A percentile compares a stretch with the other conserved stretches of the same genome.
These are phyloP conservation scores for Inonotus hispidus DNA, from an alignment of 1,284 basidiomycete species.

Conservation along the genomic window DNA sequence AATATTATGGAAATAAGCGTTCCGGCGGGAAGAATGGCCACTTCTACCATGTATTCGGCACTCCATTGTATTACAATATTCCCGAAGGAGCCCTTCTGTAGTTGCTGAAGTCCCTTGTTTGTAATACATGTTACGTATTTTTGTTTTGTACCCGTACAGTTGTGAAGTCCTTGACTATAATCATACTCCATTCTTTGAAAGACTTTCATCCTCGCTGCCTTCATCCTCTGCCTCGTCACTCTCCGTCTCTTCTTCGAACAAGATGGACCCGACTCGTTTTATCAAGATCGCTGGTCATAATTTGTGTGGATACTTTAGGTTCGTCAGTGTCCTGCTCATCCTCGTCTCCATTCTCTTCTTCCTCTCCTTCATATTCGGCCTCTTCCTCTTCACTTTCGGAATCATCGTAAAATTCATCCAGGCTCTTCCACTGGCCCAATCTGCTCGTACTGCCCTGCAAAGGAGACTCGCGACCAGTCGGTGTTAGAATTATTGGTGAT, in stretches of 20 bases:
- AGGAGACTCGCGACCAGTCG: conserved; percentile 40
- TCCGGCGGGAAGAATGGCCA: conserved; percentile 61
- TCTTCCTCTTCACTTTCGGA: conserved; percentile 26
- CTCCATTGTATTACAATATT: conserved; percentile 62
- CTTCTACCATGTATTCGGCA: conserved; percentile 71
- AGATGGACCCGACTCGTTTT: not conserved
- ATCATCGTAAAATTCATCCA: conserved; percentile 52
- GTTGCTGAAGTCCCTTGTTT: not conserved
- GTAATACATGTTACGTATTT: not conserved
- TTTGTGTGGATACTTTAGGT: conserved; percentile 20
- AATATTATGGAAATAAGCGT: conserved; percentile 52
- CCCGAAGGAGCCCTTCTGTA: conserved; percentile 49
- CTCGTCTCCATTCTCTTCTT: conserved; percentile 28
- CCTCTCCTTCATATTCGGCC: too few relatives aligned
- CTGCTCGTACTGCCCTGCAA: conserved; percentile 29
- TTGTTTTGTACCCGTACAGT: not conserved
- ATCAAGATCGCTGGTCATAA: conserved; percentile 25
- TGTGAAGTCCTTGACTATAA: not conserved
- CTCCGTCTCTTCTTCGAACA: not conserved
- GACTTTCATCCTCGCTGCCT: conserved; percentile 27
- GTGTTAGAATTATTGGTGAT: conserved; percentile 46
- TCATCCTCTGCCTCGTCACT: conserved; percentile 30
- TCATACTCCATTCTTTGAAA: conserved; percentile 2
- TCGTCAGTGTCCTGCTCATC: conserved; percentile 2
- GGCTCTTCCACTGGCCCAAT: conserved; percentile 48